Base-by-base conservation (phyloP, 164 flowering plant species). In the Protea cynaroides region DNA sequence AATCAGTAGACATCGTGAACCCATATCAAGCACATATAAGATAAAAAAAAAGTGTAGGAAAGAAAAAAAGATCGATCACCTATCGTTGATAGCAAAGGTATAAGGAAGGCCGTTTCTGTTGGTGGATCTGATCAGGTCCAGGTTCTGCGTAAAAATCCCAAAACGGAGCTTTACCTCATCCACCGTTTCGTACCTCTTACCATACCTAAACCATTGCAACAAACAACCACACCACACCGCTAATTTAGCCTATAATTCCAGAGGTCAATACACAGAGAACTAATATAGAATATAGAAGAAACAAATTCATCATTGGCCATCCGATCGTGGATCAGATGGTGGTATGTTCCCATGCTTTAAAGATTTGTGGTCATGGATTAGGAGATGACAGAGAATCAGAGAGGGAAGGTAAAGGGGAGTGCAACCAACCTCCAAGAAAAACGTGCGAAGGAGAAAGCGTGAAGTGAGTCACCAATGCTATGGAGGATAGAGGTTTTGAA, bases 391-490 rank as follows among this genome's bases (percentile, higher is more conserved):
- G n/a, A n/a, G n/a, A n/a, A n/a, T n/a, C n/a, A n/a, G n/a, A n/a
- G n/a, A n/a, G n/a, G n/a, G 8, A 17, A 62, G 24, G 34, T 34
- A 62, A 25, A 7, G 58, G 43, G 25, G 1, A n/a, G 25, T 1
- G 34, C 46, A 19, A 43, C 57, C 8, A 24, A 89, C 97, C 89
- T 81, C 74, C 71, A 78, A 63, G 96, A 87, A 61, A 89, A 95
- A 38, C 99, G 92, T 3, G 88, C 89, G 74, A 95, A 95, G 76
- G 84, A 71, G 73, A 84, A 72, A 15, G 88, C 92, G 46, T 78
- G 92, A 58, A 90, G 90, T 29, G 84, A 59, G 61, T 62, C 52
- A 25, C 97, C 97, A 71, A 92, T 13, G 67, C 76, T 71, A 6
- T 67, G 69, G 36, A 76, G 69, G 25, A 92, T 61, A 9, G 85